Base-by-base conservation (phyloP, 2,329 filamentous ascomycete species). In the Myriosclerotinia duriaeana region DNA sequence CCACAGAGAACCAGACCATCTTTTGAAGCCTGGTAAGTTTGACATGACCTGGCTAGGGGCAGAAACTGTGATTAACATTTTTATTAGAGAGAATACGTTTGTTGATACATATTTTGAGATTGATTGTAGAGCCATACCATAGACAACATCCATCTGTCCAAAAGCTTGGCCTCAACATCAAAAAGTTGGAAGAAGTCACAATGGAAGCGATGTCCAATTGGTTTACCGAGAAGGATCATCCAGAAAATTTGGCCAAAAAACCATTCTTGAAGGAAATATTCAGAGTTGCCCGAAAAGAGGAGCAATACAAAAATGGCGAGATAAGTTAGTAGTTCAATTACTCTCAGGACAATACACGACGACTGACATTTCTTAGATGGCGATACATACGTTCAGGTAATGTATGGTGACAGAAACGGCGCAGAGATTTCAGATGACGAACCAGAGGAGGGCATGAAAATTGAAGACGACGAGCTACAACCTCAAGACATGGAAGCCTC, bases 1-100 rank as follows among this genome's bases (percentile, higher is more conserved):
- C 15, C 89, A 91, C 75, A 89, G 85, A 73, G 89, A 92, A 76
- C 90, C 89, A 0, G 89, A 92, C 72, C 90, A 92, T 77, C 78
- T 91, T 58, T 84, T 85, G 72, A 91, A 89, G 75, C 80, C 83
- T 73, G 87, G 89, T 90, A 77, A 73, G 79, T 73, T 44, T 2
- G 26, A 14, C 26, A 11, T 4, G 30, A 48, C 40, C 5, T 26
- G 30, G 0, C 40, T 20, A 26, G 15, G 6, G 11, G 34, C 12
- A 46, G 30, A 30, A 3, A 3, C 15, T 42, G 2, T 44, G 15
- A 50, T 42, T 69, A 50, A 65, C 22, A 64, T 55, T 26, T 20
- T 46, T 8, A 52, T 3, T 68, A 89, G 87, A 89, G 72, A 83
- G 87, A 20, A 81, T 88, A 14, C 78, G 82, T 68, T 78, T 89